Conservation (phyloP, 345 rosid genomes). For the Corymbia maculata region DNA sequence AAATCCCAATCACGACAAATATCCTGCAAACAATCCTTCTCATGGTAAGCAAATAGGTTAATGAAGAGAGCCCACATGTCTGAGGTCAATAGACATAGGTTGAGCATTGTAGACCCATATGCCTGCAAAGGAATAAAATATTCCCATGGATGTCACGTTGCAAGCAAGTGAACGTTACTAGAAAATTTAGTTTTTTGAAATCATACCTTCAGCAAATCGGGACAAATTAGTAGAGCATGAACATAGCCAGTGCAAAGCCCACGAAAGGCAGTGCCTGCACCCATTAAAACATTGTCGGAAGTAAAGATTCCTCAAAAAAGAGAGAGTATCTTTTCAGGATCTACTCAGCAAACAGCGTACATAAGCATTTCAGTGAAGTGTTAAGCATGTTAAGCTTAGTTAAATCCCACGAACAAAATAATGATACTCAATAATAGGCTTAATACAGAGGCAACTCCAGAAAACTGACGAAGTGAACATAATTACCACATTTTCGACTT, state of each 20-base stretch:
- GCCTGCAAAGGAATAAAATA: constrained; percentile 18
- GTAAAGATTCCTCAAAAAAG: background rate
- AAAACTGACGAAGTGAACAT: background rate
- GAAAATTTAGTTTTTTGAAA: background rate
- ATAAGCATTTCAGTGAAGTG: background rate
- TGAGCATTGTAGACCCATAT: constrained; percentile 84
- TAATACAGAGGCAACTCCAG: background rate
- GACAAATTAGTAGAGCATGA: constrained; percentile 69
- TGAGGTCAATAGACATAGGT: constrained; percentile 72
- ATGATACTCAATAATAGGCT: background rate
- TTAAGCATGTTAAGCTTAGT: background rate
- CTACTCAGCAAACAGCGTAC: background rate
- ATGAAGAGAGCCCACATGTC: constrained; percentile 91
- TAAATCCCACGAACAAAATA: background rate
- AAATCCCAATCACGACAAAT: background rate
- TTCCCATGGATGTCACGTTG: background rate
- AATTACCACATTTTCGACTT: background rate
- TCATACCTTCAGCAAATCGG: constrained; percentile 72
- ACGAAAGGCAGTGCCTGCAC: constrained; percentile 57
- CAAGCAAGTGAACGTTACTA: background rate
- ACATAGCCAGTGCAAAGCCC: constrained; percentile 46
- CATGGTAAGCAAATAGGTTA: constrained; percentile 71
- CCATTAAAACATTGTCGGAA: background rate
- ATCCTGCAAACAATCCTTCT: constrained; percentile 36
- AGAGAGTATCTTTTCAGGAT: background rate